Conservation (phyloP, 2,329 filamentous ascomycete species). For the Sordariomycetes sp. region DNA sequence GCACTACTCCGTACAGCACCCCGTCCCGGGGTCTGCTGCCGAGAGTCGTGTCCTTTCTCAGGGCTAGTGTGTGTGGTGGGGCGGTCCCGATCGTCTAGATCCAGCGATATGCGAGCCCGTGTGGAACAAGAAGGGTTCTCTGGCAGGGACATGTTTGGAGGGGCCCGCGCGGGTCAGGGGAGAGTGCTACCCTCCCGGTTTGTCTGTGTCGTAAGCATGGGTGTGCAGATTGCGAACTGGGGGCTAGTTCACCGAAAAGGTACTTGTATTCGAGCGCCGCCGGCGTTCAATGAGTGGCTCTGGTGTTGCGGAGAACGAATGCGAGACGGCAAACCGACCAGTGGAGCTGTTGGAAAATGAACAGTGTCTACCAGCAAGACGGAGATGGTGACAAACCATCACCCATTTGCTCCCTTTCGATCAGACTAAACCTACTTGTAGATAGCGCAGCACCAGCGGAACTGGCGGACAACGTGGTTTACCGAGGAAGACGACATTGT, state of each 20-base stretch:
- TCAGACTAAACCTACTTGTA: not conserved
- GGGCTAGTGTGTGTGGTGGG: not conserved
- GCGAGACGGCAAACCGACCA: not conserved
- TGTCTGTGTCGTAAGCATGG: not conserved
- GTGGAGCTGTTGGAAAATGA: not conserved
- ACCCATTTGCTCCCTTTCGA: not conserved
- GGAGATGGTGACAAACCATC: not conserved
- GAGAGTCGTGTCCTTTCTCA: not conserved
- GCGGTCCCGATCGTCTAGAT: not conserved
- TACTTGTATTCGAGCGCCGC: not conserved
- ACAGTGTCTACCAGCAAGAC: not conserved
- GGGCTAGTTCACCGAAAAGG: too few species aligned
- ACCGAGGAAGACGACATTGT: not conserved
- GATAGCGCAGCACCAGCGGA: not conserved
- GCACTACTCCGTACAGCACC: not conserved
- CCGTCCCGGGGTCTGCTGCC: not conserved
- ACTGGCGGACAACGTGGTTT: not conserved
- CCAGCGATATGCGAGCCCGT: not conserved
- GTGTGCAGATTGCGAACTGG: too few species aligned
- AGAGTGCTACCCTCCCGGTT: not conserved
- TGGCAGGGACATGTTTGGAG: not conserved
- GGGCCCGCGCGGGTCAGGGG: not conserved
- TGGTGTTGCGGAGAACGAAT: not conserved
- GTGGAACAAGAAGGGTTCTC: not conserved
- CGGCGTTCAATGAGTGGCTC: not conserved